phyloP scores from a whole-genome alignment of 2,329 filamentous ascomycete genomes.

The Colletotrichum sp. region DNA sequence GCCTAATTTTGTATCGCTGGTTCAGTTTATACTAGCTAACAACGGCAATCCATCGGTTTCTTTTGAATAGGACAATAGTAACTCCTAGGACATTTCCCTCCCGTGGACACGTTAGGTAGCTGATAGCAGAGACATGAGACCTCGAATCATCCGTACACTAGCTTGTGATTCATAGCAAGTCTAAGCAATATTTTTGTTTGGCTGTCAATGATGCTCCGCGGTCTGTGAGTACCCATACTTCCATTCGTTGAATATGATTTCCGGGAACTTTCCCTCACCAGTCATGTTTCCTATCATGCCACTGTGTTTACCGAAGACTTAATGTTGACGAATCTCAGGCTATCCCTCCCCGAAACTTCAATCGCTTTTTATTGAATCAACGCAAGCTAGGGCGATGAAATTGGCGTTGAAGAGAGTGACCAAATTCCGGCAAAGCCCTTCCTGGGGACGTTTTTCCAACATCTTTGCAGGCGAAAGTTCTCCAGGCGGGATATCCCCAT shows the following conservation, averaged over 20 bases:
- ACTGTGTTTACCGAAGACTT: not conserved
- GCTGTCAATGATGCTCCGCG: too few relatives aligned
- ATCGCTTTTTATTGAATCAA: too few relatives aligned
- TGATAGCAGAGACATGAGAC: not conserved
- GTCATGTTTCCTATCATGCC: not conserved
- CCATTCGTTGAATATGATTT: too few relatives aligned
- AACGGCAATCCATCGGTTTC: fast-evolving
- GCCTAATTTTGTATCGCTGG: not conserved
- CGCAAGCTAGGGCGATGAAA: too few relatives aligned
- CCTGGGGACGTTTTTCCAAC: too few relatives aligned
- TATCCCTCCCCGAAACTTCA: too few relatives aligned
- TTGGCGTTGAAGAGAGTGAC: too few relatives aligned
- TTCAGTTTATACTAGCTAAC: not conserved
- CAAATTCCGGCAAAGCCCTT: too few relatives aligned
- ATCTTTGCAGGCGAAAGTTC: not conserved
- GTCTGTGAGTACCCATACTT: too few relatives aligned
- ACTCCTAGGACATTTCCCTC: not conserved
- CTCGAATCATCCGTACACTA: not conserved
- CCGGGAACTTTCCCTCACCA: not conserved
- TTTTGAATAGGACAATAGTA: not conserved
- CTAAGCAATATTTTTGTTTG: too few relatives aligned
- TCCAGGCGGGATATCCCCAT: not conserved
- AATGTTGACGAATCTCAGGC: too few relatives aligned
- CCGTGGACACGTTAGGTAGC: not conserved
- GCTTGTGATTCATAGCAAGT: not conserved